Evolutionary conservation across 192 early-diverging fungal genomes (phyloP).

Genomic region (Coemansia sp.): DNA sequence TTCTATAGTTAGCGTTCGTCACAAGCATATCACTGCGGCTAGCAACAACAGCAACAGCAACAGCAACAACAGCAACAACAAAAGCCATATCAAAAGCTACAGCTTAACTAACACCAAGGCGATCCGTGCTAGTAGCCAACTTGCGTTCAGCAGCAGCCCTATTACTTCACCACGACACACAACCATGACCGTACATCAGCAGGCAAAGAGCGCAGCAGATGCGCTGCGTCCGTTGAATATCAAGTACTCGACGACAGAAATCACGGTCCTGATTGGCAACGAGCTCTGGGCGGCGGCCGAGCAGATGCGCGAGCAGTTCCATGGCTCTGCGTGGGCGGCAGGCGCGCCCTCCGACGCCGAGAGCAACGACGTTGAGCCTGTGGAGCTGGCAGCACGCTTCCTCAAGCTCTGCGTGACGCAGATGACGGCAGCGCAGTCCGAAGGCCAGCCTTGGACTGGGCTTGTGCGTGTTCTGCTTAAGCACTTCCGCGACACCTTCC

Average conservation of each 20-base stretch:
- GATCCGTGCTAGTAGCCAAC: neutral
- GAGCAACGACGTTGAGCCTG: constrained; percentile 61
- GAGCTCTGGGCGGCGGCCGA: constrained; percentile 90
- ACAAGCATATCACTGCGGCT: neutral
- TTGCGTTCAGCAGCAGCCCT: constrained; percentile 2
- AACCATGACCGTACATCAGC: constrained; percentile 40
- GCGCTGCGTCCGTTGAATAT: constrained; percentile 73
- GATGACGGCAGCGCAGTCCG: constrained; percentile 29
- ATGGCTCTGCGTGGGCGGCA: constrained; percentile 36
- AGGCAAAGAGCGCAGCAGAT: constrained; percentile 47
- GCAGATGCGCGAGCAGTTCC: constrained; percentile 77
- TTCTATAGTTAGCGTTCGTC: neutral
- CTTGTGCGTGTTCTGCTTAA: constrained; percentile 71
- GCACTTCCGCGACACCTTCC: constrained; percentile 72
- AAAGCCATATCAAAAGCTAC: neutral
- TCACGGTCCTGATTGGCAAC: constrained; percentile 79
- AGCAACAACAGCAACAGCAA: neutral
- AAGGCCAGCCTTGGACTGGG: constrained; percentile 62
- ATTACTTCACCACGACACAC: constrained; percentile 1
- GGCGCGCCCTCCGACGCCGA: constrained; percentile 56
- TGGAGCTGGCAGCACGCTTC: constrained; percentile 74
- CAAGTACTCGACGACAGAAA: constrained; percentile 77
- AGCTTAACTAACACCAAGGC: neutral
- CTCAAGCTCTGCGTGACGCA: constrained; percentile 64
- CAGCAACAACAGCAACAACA: neutral